Evolutionary conservation across 257 asterid species (phyloP), one percentile per base, ranked within the genome.

Genomic region (Scutellaria baicalensis): DNA sequence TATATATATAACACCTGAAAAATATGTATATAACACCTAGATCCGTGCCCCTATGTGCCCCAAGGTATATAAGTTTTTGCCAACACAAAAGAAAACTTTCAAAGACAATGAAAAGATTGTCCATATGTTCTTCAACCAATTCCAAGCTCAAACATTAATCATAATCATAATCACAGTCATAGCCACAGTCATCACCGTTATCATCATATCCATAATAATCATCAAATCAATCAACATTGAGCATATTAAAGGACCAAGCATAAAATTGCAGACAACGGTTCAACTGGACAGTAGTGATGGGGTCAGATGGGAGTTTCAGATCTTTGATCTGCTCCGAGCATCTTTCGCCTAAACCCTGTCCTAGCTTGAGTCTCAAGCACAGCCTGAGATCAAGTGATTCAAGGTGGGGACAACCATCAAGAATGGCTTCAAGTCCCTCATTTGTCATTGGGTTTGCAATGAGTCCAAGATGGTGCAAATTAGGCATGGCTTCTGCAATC

Each of bases 391-490:
- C 84, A 3, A 86, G 83, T 18, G 87, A 75, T 47, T 86, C 85
- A 16, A 86, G 84, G 13, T 27, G 51, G 8, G 83, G 77, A 61
- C 92, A 86, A 7, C 81, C 80, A 20, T 76, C 80, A 59, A 84
- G 83, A 80, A 86, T 65, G n/a, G 81, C 81, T 64, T 61, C 16
- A 58, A 79, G 58, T 5, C 83, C 88, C 3, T 48, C 69, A 21
- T 72, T 71, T 6, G 71, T 59, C 79, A 78, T 60, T 27, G 9
- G 12, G 45, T 78, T 72, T 69, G 75, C 84, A 45, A n/a, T n/a
- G n/a, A 74, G 5, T 42, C 27, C 33, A 50, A 86, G 85, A 35
- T 68, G 79, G 36, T 36, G 67, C 75, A 85, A 43, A 52, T 49
- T 71, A 3, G 85, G 83, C 79, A 81, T 81, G 74, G 17, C 59